A percentile compares a stretch with the other conserved stretches of the same genome.
Conservation (phyloP, 208 protist genomes). For the Acanthamoeba sp. region DNA sequence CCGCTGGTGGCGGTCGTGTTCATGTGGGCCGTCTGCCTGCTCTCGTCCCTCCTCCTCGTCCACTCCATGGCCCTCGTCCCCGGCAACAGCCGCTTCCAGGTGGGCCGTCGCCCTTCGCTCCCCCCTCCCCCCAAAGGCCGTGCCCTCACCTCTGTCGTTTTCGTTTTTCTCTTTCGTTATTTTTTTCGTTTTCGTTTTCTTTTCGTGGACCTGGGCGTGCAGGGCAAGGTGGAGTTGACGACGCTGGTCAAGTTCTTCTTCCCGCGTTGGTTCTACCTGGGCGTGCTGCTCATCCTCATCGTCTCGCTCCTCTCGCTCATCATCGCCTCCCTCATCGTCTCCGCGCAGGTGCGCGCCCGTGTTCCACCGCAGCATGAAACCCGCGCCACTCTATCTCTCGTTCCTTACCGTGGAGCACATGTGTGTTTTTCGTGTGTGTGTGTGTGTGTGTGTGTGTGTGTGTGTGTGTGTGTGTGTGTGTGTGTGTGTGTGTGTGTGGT, state of each 20-base stretch:
- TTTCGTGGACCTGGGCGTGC: background rate
- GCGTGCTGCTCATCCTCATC: conserved; percentile 36
- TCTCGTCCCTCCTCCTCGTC: conserved; percentile 47
- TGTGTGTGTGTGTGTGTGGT: background rate
- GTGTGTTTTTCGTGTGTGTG: background rate
- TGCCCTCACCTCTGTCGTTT: too few relatives aligned
- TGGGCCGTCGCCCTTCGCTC: background rate
- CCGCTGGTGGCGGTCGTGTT: conserved; percentile 25
- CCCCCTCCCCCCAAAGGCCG: background rate
- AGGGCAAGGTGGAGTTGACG: conserved; percentile 65
- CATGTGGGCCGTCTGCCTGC: conserved; percentile 53
- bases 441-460: background rate
- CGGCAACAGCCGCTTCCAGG: conserved; percentile 52
- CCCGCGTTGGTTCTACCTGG: conserved; percentile 33
- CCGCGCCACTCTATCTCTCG: too few relatives aligned
- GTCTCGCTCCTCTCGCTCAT: conserved; percentile 49
- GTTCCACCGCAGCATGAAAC: too few relatives aligned
- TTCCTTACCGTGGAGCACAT: too few relatives aligned
- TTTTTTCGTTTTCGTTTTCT: too few relatives aligned
- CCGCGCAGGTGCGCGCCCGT: too few relatives aligned
- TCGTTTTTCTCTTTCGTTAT: too few relatives aligned
- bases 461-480: background rate
- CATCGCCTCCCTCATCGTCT: conserved; percentile 58
- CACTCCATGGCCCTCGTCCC: conserved; percentile 49
- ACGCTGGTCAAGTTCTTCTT: conserved; percentile 65